phyloP scores from a whole-genome alignment of 371 early-diverging fungal genomes.

The Mortierella sp. region DNA sequence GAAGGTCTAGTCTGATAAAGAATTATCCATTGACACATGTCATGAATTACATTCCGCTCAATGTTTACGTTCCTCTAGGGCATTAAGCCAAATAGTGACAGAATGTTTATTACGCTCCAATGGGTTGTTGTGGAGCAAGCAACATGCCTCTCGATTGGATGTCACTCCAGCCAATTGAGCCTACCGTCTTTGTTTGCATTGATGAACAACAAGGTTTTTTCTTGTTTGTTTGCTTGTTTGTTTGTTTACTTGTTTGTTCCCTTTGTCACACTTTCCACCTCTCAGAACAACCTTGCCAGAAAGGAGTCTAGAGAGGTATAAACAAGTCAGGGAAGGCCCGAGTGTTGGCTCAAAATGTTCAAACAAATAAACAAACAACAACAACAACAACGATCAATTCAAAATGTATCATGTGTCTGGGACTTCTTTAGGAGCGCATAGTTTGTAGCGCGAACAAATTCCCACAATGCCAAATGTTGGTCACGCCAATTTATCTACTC shows the following conservation, averaged over 20 bases:
- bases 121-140: background rate
- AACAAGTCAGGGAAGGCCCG: background rate
- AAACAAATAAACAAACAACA: no score
- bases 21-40: background rate
- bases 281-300: background rate
- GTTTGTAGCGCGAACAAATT: background rate
- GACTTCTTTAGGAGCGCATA: no score
- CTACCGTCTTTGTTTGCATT: background rate
- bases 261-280: background rate
- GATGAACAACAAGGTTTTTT: background rate
- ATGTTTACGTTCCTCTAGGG: background rate
- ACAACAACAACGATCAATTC: no score
- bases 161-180: slow-evolving; percentile 14
- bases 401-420: background rate
- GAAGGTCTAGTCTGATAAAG: background rate
- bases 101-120: background rate
- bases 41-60: background rate
- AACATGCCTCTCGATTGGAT: slow-evolving; percentile 10
- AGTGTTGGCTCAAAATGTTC: background rate
- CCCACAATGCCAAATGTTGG: background rate
- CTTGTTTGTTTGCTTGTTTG: slow-evolving; percentile 3
- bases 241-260: background rate
- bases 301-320: background rate
- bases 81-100: background rate
- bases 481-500: background rate